Base-by-base conservation (phyloP, 2,329 filamentous ascomycete genomes). In the Penicillium sp. region DNA sequence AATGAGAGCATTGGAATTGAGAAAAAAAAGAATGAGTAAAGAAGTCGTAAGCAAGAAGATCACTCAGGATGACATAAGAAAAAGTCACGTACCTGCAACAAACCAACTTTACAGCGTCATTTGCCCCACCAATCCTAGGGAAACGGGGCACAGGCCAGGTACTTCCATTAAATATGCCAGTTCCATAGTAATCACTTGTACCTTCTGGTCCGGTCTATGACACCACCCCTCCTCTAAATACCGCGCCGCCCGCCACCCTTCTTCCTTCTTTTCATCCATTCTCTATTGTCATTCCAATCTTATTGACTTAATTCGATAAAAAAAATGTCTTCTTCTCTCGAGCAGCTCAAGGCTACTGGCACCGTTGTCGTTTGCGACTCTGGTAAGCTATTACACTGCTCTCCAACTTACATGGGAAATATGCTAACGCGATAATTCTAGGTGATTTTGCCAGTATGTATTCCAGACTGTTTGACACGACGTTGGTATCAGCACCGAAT, bases 331-430 rank as follows among this genome's bases (percentile, higher is more conserved):
- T 86, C 78, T 75, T 89, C 91, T 75, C 87, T 99, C 67, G 93
- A 97, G 67, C 91, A 97, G 80, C 84, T 99, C 74, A 99, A 99
- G 83, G 85, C 89, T 79, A 76, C 87, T 72, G 93, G 93, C 86
- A 99, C 93, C 70, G 90, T 89, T 59, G 93, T 97, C 70, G 93
- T 97, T 75, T 92, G 88, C 75, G 93, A 97, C 80, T 95, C 92
- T 75, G 93, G 91, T 86, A 87, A 77, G 80, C 72, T 41, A 54
- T 57, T 40, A 34, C 45, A 38, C 12, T 28, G 11, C 3, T 12
- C 7, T 6, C 18, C 22, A 45, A 12, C 14, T 47, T 41, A 40
- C 13, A 40, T 41, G 31, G 48, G 27, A 48, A 43, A 52, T 47
- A 69, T 66, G 63, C 51, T 58, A 37, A 65, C 55, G 53, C 53